Evolutionary conservation across 495 filamentous ascomycete genomes (phyloP).

Genomic region (Ramalina peruviana): DNA sequence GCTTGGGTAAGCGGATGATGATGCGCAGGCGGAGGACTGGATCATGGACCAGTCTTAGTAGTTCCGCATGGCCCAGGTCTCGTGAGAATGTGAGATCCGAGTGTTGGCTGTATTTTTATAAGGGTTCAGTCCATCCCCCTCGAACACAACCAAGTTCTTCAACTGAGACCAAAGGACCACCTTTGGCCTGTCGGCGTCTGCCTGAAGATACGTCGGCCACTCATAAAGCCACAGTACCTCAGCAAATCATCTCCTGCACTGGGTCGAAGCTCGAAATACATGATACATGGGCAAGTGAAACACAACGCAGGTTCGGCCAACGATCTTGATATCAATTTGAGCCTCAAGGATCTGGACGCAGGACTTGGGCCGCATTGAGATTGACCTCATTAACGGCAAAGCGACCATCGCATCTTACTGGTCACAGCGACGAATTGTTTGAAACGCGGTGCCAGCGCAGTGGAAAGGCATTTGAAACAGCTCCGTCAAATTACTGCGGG

Average conservation of each 20-base stretch:
- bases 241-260: constrained; percentile 3
- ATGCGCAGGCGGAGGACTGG: too few species aligned
- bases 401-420: neutral
- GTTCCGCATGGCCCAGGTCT: too few species aligned
- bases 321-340: neutral
- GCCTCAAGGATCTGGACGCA: neutral
- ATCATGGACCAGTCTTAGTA: too few species aligned
- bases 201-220: neutral
- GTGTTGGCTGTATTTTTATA: too few species aligned
- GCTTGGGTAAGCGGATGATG: too few species aligned
- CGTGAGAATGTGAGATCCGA: too few species aligned
- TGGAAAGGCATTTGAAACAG: constrained; percentile 1
- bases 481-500: neutral
- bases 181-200: neutral
- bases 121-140: neutral
- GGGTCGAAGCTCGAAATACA: neutral
- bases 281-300: neutral
- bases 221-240: neutral
- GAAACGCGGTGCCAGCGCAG: neutral
- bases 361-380: constrained; percentile 5
- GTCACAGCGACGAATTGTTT: neutral
- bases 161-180: neutral
- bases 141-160: neutral
- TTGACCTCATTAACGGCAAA: neutral
- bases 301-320: neutral